phyloP scores from a whole-genome alignment of 345 rosid species.

The Eucalyptus urophylla region DNA sequence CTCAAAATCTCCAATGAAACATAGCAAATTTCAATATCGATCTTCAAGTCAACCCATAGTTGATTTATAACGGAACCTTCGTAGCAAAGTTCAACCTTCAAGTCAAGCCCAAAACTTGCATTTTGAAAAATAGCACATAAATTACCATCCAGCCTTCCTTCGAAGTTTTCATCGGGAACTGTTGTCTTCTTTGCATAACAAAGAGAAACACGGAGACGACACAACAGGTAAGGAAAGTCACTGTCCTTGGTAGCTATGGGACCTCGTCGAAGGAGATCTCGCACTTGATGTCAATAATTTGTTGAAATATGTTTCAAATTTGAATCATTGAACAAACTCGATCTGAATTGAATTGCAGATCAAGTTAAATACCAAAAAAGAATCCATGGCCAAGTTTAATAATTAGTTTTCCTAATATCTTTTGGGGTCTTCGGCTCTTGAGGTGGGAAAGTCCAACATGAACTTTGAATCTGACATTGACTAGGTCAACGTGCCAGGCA shows the following conservation, averaged over 20 bases:
- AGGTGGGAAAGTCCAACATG: too few species aligned
- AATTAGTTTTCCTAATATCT: too few species aligned
- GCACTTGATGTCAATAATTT: conserved; percentile 69
- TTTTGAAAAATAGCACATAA: not conserved
- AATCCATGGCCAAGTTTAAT: too few species aligned
- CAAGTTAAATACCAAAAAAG: too few species aligned
- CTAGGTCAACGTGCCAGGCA: too few species aligned
- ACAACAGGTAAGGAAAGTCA: not conserved
- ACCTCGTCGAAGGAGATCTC: conserved; percentile 82
- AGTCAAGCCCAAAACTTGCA: not conserved
- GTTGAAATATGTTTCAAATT: too few species aligned
- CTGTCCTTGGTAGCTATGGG: conserved; percentile 72
- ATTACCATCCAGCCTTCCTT: not conserved
- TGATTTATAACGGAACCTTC: not conserved
- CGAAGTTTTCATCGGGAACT: not conserved
- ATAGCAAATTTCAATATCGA: not conserved
- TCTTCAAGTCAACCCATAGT: not conserved
- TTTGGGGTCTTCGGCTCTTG: too few species aligned
- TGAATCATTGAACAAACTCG: too few species aligned
- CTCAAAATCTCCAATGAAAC: not conserved
- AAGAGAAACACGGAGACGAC: not conserved
- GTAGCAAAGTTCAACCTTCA: not conserved
- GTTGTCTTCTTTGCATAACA: not conserved
- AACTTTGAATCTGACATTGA: too few species aligned
- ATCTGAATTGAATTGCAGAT: too few species aligned